These are phyloP conservation scores for Hyaloperonospora brassicae DNA, from an alignment of 352 stramenopile species.

Conservation along the genomic window DNA sequence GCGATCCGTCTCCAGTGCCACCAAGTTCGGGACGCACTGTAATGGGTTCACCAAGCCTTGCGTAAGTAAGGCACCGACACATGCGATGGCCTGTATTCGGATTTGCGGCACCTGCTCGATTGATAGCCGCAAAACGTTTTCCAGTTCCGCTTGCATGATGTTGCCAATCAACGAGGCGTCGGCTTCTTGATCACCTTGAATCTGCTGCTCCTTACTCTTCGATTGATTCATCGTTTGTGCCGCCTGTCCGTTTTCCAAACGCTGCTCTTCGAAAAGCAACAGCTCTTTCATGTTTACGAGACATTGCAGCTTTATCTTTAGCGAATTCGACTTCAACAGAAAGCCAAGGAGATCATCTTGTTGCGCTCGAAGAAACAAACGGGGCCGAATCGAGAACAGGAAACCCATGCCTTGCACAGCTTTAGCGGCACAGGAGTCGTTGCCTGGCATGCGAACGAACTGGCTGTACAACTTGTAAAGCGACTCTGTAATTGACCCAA, in stretches of 20 bases:
- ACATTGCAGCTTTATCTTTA: conserved; percentile 59
- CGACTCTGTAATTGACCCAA: conserved; percentile 47
- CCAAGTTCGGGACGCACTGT: conserved; percentile 67
- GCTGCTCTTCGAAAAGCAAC: conserved; percentile 58
- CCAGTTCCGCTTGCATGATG: conserved; percentile 79
- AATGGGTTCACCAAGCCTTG: conserved; percentile 75
- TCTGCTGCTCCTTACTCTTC: conserved; percentile 65
- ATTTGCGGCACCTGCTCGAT: conserved; percentile 52
- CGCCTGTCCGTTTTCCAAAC: conserved; percentile 44
- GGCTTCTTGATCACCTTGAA: conserved; percentile 81
- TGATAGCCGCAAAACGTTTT: conserved; percentile 48
- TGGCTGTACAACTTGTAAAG: conserved; percentile 54
- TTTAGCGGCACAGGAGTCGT: conserved; percentile 49
- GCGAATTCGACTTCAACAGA: conserved; percentile 30
- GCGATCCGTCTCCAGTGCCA: conserved; percentile 75
- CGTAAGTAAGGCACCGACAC: conserved; percentile 54
- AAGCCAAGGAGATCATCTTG: conserved; percentile 56
- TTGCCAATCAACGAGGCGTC: conserved; percentile 79
- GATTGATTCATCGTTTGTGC: conserved; percentile 35
- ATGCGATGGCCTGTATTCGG: conserved; percentile 58
- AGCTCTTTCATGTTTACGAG: conserved; percentile 70
- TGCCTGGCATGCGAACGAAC: conserved; percentile 41
- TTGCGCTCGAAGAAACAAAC: conserved; percentile 62
- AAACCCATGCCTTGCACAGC: conserved; percentile 79
- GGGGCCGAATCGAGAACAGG: conserved; percentile 55